These are phyloP conservation scores for Gracilaria caudata DNA, from an alignment of 23 red algal species.

Conservation along the genomic window DNA sequence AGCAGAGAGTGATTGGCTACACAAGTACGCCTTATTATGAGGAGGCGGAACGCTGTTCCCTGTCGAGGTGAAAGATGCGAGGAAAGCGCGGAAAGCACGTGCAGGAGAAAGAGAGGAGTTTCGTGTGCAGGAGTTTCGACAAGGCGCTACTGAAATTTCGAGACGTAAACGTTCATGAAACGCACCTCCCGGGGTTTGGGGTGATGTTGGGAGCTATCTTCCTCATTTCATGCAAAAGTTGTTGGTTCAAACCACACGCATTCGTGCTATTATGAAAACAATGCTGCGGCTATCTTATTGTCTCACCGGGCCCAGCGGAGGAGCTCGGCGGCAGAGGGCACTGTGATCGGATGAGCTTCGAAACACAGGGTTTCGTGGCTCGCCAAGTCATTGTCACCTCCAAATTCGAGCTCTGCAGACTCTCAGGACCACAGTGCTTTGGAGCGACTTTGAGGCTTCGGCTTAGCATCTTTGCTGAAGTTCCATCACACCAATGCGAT, in stretches of 20 bases:
- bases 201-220: too few species aligned
- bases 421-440: too few species aligned
- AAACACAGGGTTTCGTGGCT: neutral
- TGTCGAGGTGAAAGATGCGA: neutral
- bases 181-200: too few species aligned
- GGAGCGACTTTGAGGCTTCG: too few species aligned
- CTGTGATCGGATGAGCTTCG: neutral
- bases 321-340: neutral
- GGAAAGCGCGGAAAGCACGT: neutral
- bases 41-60: neutral
- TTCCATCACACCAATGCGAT: too few species aligned
- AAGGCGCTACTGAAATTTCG: neutral
- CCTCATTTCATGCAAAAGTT: too few species aligned
- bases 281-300: too few species aligned
- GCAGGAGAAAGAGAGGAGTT: constrained; percentile 5
- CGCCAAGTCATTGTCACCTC: too few species aligned
- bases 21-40: neutral
- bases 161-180: neutral
- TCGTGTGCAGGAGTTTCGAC: neutral
- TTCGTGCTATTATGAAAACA: too few species aligned
- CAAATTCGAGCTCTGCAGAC: too few species aligned
- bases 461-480: too few species aligned
- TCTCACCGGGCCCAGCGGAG: neutral
- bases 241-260: too few species aligned
- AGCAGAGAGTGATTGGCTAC: neutral